Evolutionary conservation across 768 basidiomycete genomes (phyloP).

Genomic region (Pisolithus orientalis): DNA sequence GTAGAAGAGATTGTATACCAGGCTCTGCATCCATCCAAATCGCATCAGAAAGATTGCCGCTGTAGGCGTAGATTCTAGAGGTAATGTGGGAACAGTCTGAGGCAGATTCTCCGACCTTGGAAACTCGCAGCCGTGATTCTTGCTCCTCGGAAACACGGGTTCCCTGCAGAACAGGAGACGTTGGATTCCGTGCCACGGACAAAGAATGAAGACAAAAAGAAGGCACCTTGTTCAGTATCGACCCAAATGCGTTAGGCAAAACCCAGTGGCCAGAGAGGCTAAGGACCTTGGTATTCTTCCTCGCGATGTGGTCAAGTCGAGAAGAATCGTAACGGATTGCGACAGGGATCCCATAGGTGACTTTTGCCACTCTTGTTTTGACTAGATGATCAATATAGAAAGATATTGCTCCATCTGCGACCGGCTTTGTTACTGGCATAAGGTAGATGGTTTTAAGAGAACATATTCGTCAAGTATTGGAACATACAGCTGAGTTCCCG

Average conservation of each 20-base stretch:
- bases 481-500: conserved; percentile 44
- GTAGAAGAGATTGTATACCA: not conserved
- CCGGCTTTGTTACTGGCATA: conserved; percentile 38
- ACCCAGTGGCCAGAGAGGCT: conserved; percentile 20
- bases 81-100: not conserved
- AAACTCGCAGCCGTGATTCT: conserved; percentile 2
- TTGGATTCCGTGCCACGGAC: not conserved
- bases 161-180: conserved; percentile 12
- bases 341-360: conserved; percentile 33
- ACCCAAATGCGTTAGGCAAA: conserved; percentile 30
- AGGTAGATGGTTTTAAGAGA: not conserved
- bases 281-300: conserved; percentile 17
- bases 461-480: not conserved
- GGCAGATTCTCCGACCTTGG: not conserved
- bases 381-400: conserved; percentile 42
- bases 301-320: conserved; percentile 31
- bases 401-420: conserved; percentile 42
- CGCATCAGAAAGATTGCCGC: conserved; percentile 1
- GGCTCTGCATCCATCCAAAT: conserved; percentile 4
- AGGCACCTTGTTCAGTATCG: conserved; percentile 34
- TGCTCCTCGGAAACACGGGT: conserved; percentile 6
- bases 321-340: conserved; percentile 18
- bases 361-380: conserved; percentile 34
- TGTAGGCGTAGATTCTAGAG: conserved; percentile 1
- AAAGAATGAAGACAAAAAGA: rapidly evolving